Percentiles rank a stretch among this genome's conserved stretches.
These are phyloP conservation scores for Marchantia polymorpha DNA, from an alignment of 225 moss, liverwort and hornwort genomes.

Conservation along the genomic window DNA sequence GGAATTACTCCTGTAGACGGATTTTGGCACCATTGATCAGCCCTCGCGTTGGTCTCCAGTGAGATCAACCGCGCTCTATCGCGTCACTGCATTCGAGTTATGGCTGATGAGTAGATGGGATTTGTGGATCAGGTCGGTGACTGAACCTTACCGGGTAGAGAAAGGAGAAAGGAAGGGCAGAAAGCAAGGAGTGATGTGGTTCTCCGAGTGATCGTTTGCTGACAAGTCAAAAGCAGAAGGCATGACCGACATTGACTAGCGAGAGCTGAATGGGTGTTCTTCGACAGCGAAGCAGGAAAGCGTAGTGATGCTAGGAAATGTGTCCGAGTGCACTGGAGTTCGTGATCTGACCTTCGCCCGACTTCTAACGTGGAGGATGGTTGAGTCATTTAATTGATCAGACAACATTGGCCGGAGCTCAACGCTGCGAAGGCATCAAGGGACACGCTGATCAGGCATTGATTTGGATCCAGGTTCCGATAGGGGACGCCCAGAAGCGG, in stretches of 20 bases:
- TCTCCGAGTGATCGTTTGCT: not conserved
- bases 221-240: not conserved
- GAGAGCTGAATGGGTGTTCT: slow-evolving; percentile 17
- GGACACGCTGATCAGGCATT: not conserved
- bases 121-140: slow-evolving; percentile 17
- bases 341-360: not conserved
- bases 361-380: not conserved
- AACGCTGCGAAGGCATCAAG: not conserved
- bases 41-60: not conserved
- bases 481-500: not conserved
- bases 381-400: not conserved
- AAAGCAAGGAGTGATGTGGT: not conserved
- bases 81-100: not conserved
- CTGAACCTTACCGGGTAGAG: slow-evolving; percentile 4
- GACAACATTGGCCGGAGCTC: not conserved
- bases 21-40: not conserved
- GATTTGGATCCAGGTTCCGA: not conserved
- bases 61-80: not conserved
- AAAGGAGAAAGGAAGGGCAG: slow-evolving; percentile 4
- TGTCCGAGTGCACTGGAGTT: not conserved
- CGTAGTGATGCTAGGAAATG: not conserved
- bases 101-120: slow-evolving; percentile 14
- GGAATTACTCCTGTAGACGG: not conserved
- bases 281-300: not conserved
- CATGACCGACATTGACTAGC: not conserved